Conservation (phyloP, 805 yeast species). For the Wickerhamiella qilinensis region DNA sequence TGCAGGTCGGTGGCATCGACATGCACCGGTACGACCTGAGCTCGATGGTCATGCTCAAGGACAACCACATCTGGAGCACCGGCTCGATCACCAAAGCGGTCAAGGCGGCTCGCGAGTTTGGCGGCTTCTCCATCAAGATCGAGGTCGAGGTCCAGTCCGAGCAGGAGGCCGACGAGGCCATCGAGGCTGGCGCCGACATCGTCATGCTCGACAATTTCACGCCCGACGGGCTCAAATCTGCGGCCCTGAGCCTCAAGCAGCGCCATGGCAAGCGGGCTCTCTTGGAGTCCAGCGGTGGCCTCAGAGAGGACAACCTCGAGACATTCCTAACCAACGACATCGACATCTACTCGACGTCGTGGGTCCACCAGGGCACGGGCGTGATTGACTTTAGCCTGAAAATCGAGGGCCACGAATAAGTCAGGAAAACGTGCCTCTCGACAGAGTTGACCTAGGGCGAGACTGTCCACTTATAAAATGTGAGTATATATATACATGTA, state of each 20-base stretch:
- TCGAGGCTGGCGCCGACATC: constrained; percentile 87
- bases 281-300: constrained; percentile 86
- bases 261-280: constrained; percentile 41
- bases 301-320: constrained; percentile 50
- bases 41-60: constrained; percentile 92
- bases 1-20: constrained; percentile 92
- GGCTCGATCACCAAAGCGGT: constrained; percentile 87
- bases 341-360: constrained; percentile 80
- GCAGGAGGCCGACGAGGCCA: constrained; percentile 81
- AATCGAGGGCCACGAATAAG: constrained; percentile 28
- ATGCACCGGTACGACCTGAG: constrained; percentile 83
- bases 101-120: constrained; percentile 52
- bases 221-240: constrained; percentile 45
- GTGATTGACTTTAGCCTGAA: constrained; percentile 76
- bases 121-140: constrained; percentile 78
- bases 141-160: constrained; percentile 86
- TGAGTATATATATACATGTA: neutral
- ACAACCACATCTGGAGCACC: constrained; percentile 82
- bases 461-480: neutral
- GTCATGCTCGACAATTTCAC: constrained; percentile 85
- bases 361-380: constrained; percentile 82
- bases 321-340: constrained; percentile 58
- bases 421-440: neutral
- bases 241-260: constrained; percentile 45
- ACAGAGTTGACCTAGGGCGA: neutral